Conservation (phyloP, 2,329 filamentous ascomycete species). For the Trichoderma lentiforme region DNA sequence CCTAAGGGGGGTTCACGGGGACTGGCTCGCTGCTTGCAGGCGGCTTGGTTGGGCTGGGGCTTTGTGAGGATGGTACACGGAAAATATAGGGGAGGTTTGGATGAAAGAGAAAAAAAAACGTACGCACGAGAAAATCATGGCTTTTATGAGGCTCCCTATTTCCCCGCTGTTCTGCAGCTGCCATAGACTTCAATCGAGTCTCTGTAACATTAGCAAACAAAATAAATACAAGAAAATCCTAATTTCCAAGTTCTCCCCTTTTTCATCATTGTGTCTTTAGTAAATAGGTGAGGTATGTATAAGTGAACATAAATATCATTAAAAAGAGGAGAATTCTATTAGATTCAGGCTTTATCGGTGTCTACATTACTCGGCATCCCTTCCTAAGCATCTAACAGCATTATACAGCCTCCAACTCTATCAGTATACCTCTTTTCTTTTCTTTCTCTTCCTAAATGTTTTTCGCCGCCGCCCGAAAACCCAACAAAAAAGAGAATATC, state of each 20-base stretch:
- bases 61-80: slow-evolving; percentile 17
- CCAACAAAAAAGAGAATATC: neutral
- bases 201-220: slow-evolving; percentile 35
- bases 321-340: neutral
- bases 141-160: slow-evolving; percentile 21
- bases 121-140: slow-evolving; percentile 20
- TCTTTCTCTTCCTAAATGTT: neutral
- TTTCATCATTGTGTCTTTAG: neutral
- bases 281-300: too few species aligned
- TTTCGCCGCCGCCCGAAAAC: neutral
- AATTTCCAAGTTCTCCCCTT: neutral
- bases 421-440: neutral
- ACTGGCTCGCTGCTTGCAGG: slow-evolving; percentile 19
- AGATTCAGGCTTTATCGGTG: neutral
- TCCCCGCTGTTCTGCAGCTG: slow-evolving; percentile 29
- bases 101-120: neutral
- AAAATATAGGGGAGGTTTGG: slow-evolving; percentile 12
- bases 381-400: slow-evolving; percentile 1
- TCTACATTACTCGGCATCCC: neutral
- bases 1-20: too few species aligned
- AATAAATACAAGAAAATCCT: neutral
- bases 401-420: neutral
- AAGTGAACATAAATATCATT: neutral
- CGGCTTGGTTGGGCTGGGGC: slow-evolving; percentile 20
- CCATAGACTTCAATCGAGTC: slow-evolving; percentile 35